Conservation (phyloP, 495 filamentous ascomycete species). For the Talaromyces ruber region DNA sequence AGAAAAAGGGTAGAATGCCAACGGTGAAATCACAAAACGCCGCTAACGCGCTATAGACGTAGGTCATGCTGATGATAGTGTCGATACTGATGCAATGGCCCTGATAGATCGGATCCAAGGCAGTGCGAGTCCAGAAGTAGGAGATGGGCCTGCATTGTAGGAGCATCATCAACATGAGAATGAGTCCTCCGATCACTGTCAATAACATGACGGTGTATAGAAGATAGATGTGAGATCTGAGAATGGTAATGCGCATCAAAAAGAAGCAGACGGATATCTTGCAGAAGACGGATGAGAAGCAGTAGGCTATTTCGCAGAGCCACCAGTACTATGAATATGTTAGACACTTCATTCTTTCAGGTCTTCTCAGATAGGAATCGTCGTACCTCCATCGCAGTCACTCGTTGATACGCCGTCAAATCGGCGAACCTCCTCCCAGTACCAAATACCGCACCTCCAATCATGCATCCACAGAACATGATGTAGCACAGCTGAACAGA, state of each 20-base stretch:
- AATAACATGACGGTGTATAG: constrained; percentile 30
- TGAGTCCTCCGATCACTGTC: constrained; percentile 22
- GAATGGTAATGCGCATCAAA: constrained; percentile 36
- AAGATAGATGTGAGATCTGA: constrained; percentile 22
- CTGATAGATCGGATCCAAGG: constrained; percentile 17
- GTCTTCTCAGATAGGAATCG: neutral
- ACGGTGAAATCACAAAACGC: constrained; percentile 20
- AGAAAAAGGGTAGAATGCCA: constrained; percentile 29
- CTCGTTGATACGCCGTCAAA: constrained; percentile 17
- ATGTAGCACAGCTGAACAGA: constrained; percentile 15
- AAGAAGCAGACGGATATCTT: constrained; percentile 39
- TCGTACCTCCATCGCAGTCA: constrained; percentile 30
- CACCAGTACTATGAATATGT: constrained; percentile 26
- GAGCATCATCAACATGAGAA: constrained; percentile 34
- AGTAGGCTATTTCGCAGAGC: constrained; percentile 35
- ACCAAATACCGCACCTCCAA: constrained; percentile 28
- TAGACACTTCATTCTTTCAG: neutral
- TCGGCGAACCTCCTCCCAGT: constrained; percentile 22
- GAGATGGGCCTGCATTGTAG: constrained; percentile 33
- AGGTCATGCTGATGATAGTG: constrained; percentile 30
- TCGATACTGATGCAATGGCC: constrained; percentile 30
- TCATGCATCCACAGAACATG: constrained; percentile 32
- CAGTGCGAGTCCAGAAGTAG: constrained; percentile 30
- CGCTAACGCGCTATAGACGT: constrained; percentile 33
- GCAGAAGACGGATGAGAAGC: constrained; percentile 30